These are phyloP conservation scores for Cairneyella variabilis DNA, from an alignment of 495 filamentous ascomycete genomes.

Conservation along the genomic window DNA sequence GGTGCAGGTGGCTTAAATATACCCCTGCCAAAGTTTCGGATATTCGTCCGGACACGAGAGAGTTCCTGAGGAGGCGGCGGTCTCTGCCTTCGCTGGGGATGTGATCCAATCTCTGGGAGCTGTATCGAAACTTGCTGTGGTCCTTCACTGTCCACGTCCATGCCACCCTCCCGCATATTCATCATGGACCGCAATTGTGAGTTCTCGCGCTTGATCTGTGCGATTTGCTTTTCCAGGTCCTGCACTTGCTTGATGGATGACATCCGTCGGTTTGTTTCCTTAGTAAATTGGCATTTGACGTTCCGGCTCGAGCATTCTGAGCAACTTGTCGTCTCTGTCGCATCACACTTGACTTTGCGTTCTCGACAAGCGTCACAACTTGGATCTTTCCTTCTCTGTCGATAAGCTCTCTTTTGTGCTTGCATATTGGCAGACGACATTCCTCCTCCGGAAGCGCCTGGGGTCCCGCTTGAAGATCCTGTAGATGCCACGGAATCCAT, in stretches of 20 bases:
- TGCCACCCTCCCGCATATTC: slow-evolving; percentile 41
- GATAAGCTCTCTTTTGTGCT: slow-evolving; percentile 89
- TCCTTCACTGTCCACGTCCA: slow-evolving; percentile 60
- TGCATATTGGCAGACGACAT: slow-evolving; percentile 38
- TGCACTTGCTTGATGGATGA: slow-evolving; percentile 99
- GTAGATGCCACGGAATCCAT: slow-evolving; percentile 50
- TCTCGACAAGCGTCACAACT: slow-evolving; percentile 98
- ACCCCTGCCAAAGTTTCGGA: slow-evolving; percentile 70
- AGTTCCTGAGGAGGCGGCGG: slow-evolving; percentile 63
- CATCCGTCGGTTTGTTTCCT: slow-evolving; percentile 98
- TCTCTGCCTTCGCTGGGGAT: slow-evolving; percentile 56
- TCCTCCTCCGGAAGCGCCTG: slow-evolving; percentile 41
- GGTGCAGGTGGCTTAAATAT: slow-evolving; percentile 79
- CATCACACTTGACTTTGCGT: slow-evolving; percentile 98
- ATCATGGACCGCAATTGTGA: slow-evolving; percentile 61
- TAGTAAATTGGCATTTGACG: slow-evolving; percentile 97
- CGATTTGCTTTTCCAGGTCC: slow-evolving; percentile 90
- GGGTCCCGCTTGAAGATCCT: slow-evolving; percentile 46
- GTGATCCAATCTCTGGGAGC: slow-evolving; percentile 66
- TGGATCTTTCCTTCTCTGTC: slow-evolving; percentile 91
- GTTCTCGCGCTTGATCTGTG: slow-evolving; percentile 68
- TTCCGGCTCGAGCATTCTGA: slow-evolving; percentile 94
- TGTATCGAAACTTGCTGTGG: slow-evolving; percentile 56
- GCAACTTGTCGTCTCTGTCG: slow-evolving; percentile 91
- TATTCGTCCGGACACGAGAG: slow-evolving; percentile 64